Base-by-base conservation (phyloP, 2,329 filamentous ascomycete genomes). In the Pseudogymnoascus sp. region DNA sequence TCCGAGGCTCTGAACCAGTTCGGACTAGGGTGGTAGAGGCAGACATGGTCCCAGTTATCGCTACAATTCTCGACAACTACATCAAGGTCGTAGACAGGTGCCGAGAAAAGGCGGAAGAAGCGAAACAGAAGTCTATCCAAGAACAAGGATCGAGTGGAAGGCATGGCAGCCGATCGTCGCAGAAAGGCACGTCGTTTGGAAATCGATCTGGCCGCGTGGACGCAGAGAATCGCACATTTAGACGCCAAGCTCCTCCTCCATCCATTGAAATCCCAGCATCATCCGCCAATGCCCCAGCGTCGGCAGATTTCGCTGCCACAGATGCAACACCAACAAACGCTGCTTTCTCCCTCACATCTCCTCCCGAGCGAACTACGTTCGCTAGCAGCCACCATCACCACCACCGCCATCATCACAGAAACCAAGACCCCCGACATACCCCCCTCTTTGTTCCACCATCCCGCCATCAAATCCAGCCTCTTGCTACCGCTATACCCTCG, bases 31-130 rank as follows among this genome's bases (percentile, higher is more conserved):
- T 99, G 2, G 95, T 99, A 61, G 95, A 99, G 78, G 95, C 95
- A 66, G 95, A 99, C 76, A 97, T 99, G 90, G 95, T 99, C 3
- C 95, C 95, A 1, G 95, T 99, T 71, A 97, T 99, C 71, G 95
- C 95, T 63, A 97, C 95, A 59, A 96, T 99, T 62, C 86, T 99
- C 65, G 92, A 97, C 78, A 97, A 97, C 77, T 99, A 99, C 77
- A 93, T 97, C 78, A 92, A 96, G 73, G 91, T 97, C 65, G 88
- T 97, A 68, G 93, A 97, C 70, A 93, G 92, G 76, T 91, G 90
- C 74, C 88, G 91, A 66, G 91, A 95, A 74, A 90, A 91, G 77
- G 88, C 88, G 31, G 92, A 97, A 71, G 85, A 96, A 73, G 84
- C 86, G 62, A 95, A 96, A 72, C 82, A 86, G 71, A 90, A 90